Percentiles rank a stretch among this genome's conserved stretches.
Conservation (phyloP, 306 rosid genomes). For the Cicer chorassanicum region DNA sequence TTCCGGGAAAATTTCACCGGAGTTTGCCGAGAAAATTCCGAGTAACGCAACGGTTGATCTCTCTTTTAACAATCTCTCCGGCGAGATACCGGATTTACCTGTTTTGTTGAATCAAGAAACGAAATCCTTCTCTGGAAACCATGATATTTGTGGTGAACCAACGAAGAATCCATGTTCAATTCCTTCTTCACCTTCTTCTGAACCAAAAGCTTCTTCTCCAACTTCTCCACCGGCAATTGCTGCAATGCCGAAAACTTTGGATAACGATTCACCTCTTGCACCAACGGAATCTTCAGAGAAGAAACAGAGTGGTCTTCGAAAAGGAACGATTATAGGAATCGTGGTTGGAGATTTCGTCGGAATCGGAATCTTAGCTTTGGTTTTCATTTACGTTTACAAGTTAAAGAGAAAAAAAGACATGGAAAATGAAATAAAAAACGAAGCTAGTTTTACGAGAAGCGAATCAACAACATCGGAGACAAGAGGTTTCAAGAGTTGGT, state of each 20-base stretch:
- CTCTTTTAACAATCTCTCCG: slow-evolving; percentile 76
- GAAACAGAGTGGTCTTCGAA: slow-evolving; percentile 51
- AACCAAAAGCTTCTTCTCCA: slow-evolving; percentile 48
- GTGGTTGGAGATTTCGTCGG: slow-evolving; percentile 72
- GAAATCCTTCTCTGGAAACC: slow-evolving; percentile 59
- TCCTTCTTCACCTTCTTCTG: slow-evolving; percentile 63
- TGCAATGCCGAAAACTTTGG: slow-evolving; percentile 66
- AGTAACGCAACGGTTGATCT: slow-evolving; percentile 65
- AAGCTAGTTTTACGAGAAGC: slow-evolving; percentile 44
- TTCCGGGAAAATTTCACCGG: slow-evolving; percentile 66
- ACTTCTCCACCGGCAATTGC: slow-evolving; percentile 89
- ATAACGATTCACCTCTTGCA: slow-evolving; percentile 51
- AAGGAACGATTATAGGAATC: slow-evolving; percentile 67
- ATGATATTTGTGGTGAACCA: slow-evolving; percentile 65
- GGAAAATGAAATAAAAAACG: slow-evolving; percentile 49
- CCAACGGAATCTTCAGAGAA: slow-evolving; percentile 38
- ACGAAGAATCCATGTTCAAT: slow-evolving; percentile 60
- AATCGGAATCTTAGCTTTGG: slow-evolving; percentile 53
- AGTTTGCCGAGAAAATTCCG: slow-evolving; percentile 60
- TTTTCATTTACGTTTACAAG: slow-evolving; percentile 60
- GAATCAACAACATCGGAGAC: slow-evolving; percentile 65
- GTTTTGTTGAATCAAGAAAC: slow-evolving; percentile 56
- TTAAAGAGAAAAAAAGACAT: slow-evolving; percentile 56
- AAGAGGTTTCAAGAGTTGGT: slow-evolving; percentile 75
- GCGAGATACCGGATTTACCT: slow-evolving; percentile 58